Evolutionary conservation across 805 yeast species (phyloP).

Genomic region (Candida pini): DNA sequence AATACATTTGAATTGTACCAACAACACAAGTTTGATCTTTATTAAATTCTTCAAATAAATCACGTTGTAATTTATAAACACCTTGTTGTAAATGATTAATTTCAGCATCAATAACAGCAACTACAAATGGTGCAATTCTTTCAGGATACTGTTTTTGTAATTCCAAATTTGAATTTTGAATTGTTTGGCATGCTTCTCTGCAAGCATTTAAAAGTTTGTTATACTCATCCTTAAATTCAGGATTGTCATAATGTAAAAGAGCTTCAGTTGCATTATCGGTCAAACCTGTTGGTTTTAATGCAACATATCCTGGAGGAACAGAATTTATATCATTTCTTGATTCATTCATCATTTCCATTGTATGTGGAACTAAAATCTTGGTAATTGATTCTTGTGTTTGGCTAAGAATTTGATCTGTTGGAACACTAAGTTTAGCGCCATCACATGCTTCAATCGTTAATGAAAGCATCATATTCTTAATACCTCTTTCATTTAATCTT

Average conservation of each 20-base stretch:
- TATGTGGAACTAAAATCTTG: constrained; percentile 65
- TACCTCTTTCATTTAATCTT: constrained; percentile 63
- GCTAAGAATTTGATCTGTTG: constrained; percentile 51
- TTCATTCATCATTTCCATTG: constrained; percentile 49
- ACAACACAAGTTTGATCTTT: constrained; percentile 62
- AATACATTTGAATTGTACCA: constrained; percentile 91
- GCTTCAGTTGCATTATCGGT: constrained; percentile 71
- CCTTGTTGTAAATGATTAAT: constrained; percentile 84
- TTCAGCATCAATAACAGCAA: constrained; percentile 87
- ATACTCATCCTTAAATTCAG: constrained; percentile 47
- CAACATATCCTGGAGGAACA: constrained; percentile 88
- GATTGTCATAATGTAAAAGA: constrained; percentile 52
- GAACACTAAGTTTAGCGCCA: constrained; percentile 50
- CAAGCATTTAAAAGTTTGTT: constrained; percentile 61
- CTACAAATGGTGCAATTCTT: constrained; percentile 67
- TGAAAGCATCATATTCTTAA: constrained; percentile 92
- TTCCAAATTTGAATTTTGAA: constrained; percentile 45
- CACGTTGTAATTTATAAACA: constrained; percentile 84
- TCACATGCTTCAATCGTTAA: constrained; percentile 91
- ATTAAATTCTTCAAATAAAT: constrained; percentile 70
- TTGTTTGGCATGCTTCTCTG: constrained; percentile 51
- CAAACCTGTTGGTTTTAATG: constrained; percentile 89
- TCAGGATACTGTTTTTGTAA: constrained; percentile 50
- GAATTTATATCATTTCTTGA: constrained; percentile 49
- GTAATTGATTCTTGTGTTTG: constrained; percentile 65